Evolutionary conservation across 768 basidiomycete species (phyloP).

Genomic region (Dendrothele bispora): DNA sequence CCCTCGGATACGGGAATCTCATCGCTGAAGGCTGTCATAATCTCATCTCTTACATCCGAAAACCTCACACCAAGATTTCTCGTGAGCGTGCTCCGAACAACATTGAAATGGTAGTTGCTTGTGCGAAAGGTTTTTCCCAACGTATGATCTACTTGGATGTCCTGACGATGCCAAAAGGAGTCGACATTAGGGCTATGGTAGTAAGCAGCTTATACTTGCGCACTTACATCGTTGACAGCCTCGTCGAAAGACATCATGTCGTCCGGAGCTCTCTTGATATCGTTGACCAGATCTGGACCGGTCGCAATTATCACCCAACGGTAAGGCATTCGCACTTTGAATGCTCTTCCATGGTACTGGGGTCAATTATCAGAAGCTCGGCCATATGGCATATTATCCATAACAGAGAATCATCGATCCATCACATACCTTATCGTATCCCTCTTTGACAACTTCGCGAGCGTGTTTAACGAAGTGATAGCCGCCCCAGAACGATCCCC

Average conservation of each 20-base stretch:
- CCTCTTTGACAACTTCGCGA: too few relatives aligned
- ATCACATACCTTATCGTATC: too few relatives aligned
- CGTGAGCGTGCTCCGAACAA: constrained; percentile 34
- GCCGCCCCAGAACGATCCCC: too few relatives aligned
- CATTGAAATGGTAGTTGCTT: constrained; percentile 36
- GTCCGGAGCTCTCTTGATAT: constrained; percentile 30
- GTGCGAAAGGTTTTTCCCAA: constrained; percentile 27
- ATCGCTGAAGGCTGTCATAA: constrained; percentile 40
- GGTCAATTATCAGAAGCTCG: too few relatives aligned
- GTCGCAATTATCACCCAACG: constrained; percentile 32
- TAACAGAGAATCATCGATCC: too few relatives aligned
- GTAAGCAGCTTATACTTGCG: not conserved
- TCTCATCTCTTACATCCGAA: constrained; percentile 45
- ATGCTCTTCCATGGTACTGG: too few relatives aligned
- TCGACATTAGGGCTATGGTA: too few relatives aligned
- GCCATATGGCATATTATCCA: too few relatives aligned
- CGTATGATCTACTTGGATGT: constrained; percentile 32
- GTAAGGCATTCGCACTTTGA: constrained; percentile 22
- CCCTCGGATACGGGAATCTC: constrained; percentile 34
- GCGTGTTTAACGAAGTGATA: too few relatives aligned
- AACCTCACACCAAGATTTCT: constrained; percentile 32
- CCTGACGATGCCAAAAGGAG: too few relatives aligned
- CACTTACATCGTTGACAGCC: constrained; percentile 26
- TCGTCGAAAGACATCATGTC: constrained; percentile 27
- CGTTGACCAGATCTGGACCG: constrained; percentile 25